Evolutionary conservation across 768 basidiomycete genomes (phyloP).

Genomic region (Macrolepiota albuminosa): DNA sequence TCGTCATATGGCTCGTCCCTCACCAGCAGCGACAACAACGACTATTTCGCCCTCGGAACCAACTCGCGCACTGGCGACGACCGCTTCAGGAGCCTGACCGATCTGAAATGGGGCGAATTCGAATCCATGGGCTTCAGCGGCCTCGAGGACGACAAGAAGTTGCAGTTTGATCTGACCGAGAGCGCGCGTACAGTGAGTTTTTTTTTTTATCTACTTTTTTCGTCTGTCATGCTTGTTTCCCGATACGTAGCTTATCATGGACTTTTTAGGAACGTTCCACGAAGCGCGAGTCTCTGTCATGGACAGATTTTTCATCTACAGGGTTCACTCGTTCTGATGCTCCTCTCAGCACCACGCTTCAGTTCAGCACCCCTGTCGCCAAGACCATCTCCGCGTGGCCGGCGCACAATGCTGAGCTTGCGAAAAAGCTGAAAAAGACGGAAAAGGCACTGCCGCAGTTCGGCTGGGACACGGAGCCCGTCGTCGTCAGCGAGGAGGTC

Average conservation of each 20-base stretch:
- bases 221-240: slow-evolving; percentile 1
- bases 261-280: slow-evolving; percentile 48
- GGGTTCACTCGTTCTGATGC: slow-evolving; percentile 81
- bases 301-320: slow-evolving; percentile 83
- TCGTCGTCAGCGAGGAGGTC: slow-evolving; percentile 71
- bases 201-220: not conserved
- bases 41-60: slow-evolving; percentile 32
- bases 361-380: slow-evolving; percentile 57
- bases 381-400: slow-evolving; percentile 68
- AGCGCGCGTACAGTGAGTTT: slow-evolving; percentile 59
- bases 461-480: slow-evolving; percentile 89
- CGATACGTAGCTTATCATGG: not conserved
- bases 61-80: slow-evolving; percentile 49
- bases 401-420: slow-evolving; percentile 63
- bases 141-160: slow-evolving; percentile 57
- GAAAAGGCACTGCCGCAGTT: slow-evolving; percentile 81
- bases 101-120: slow-evolving; percentile 91
- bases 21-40: slow-evolving; percentile 28
- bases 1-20: slow-evolving; percentile 37
- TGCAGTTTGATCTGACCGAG: slow-evolving; percentile 93
- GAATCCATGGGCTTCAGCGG: slow-evolving; percentile 77
- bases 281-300: slow-evolving; percentile 82
- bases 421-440: slow-evolving; percentile 77
- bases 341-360: slow-evolving; percentile 74
- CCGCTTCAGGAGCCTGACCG: slow-evolving; percentile 75